Evolutionary conservation across 371 early-diverging fungal genomes (phyloP).

Genomic region (Mucor circinelloides): DNA sequence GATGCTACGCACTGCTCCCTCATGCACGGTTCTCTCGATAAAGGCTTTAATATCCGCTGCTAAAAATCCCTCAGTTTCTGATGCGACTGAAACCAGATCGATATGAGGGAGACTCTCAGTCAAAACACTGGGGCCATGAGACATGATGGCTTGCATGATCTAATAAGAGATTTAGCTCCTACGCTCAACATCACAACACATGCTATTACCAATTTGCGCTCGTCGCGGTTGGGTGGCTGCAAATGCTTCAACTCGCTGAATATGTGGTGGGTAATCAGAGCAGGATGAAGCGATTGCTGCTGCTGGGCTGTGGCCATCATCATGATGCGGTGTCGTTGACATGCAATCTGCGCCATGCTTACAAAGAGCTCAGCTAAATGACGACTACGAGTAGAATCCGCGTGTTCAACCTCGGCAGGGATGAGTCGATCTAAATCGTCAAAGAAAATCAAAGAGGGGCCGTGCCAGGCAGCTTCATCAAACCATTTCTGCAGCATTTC

Average conservation of each 20-base stretch:
- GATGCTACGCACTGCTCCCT: constrained; percentile 74
- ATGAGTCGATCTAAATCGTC: constrained; percentile 96
- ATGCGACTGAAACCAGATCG: constrained; percentile 74
- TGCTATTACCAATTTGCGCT: constrained; percentile 60
- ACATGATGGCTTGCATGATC: constrained; percentile 66
- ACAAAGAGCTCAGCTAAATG: constrained; percentile 75
- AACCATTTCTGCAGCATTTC: constrained; percentile 68
- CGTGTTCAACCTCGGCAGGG: constrained; percentile 84
- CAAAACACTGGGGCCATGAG: constrained; percentile 36
- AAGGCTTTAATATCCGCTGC: constrained; percentile 84
- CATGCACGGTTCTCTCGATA: constrained; percentile 82
- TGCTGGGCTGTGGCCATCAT: constrained; percentile 75
- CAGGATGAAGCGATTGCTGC: constrained; percentile 67
- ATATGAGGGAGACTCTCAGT: constrained; percentile 48
- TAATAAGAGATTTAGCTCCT: background rate
- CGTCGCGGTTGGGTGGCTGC: constrained; percentile 68
- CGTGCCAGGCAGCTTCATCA: constrained; percentile 73
- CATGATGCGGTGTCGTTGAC: constrained; percentile 55
- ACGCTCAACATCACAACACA: too few species aligned
- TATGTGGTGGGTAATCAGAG: constrained; percentile 64
- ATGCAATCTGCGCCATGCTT: constrained; percentile 45
- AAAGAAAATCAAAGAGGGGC: constrained; percentile 89
- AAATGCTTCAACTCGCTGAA: constrained; percentile 71
- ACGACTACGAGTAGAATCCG: constrained; percentile 68
- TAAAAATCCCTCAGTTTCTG: constrained; percentile 88